These are phyloP conservation scores for Dalbergia cultrata DNA, from an alignment of 306 rosid species.

Conservation along the genomic window DNA sequence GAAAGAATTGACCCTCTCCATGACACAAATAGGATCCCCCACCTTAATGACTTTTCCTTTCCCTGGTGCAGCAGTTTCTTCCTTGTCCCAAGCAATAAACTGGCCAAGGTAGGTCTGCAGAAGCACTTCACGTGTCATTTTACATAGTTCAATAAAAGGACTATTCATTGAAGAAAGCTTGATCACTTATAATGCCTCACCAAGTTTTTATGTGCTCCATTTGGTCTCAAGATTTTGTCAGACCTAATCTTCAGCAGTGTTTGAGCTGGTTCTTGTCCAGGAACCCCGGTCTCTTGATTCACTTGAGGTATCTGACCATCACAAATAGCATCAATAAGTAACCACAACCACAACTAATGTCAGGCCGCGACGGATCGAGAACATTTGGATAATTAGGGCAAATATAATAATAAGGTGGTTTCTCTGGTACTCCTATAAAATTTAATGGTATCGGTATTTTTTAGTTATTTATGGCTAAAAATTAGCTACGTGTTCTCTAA, in stretches of 20 bases:
- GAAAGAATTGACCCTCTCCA: constrained; percentile 60
- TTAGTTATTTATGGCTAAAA: no score
- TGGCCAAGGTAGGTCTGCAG: constrained; percentile 86
- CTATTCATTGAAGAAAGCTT: constrained; percentile 23
- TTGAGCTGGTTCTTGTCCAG: constrained; percentile 68
- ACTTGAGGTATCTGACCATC: constrained; percentile 72
- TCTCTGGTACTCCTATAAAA: no score
- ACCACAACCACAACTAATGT: neutral
- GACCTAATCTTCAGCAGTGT: constrained; percentile 72
- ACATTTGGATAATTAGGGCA: no score
- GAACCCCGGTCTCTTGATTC: constrained; percentile 73
- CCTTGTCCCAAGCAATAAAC: constrained; percentile 77
- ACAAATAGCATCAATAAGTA: neutral
- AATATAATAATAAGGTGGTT: no score
- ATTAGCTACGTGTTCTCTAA: no score
- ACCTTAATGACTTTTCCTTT: constrained; percentile 61
- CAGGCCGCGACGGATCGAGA: no score
- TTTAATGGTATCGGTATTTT: no score
- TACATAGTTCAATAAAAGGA: constrained; percentile 28
- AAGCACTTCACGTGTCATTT: constrained; percentile 37
- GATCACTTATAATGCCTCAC: constrained; percentile 51
- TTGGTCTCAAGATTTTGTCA: constrained; percentile 71
- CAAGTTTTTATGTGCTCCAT: constrained; percentile 60
- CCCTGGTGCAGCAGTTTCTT: constrained; percentile 49
- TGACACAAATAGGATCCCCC: constrained; percentile 70